These are phyloP conservation scores for Coemansia sp. DNA, from an alignment of 192 early-diverging fungal genomes.

Conservation along the genomic window DNA sequence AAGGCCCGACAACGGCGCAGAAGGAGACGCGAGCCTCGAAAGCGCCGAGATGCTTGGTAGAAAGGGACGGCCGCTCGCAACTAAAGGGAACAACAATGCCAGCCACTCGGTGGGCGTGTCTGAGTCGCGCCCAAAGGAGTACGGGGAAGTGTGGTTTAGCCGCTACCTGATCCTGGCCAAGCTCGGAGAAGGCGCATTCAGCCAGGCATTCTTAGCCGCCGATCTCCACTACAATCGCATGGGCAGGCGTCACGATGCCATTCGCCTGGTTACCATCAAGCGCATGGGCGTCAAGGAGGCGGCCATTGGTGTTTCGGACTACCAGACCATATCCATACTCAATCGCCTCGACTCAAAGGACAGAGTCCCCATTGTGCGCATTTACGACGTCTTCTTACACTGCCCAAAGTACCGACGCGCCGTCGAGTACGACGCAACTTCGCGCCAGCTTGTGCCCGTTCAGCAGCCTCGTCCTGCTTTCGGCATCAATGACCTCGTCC, in stretches of 20 bases:
- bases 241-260: conserved; percentile 45
- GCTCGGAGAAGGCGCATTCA: conserved; percentile 56
- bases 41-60: conserved; percentile 7
- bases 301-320: conserved; percentile 48
- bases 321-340: conserved; percentile 46
- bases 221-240: conserved; percentile 44
- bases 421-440: conserved; percentile 18
- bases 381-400: conserved; percentile 44
- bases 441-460: conserved; percentile 20
- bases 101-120: background rate
- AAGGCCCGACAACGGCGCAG: conserved; percentile 11
- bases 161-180: conserved; percentile 48
- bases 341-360: conserved; percentile 43
- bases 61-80: conserved; percentile 18
- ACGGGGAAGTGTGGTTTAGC: conserved; percentile 54
- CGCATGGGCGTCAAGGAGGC: conserved; percentile 44
- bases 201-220: conserved; percentile 47
- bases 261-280: conserved; percentile 47
- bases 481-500: background rate
- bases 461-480: conserved; percentile 5
- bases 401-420: conserved; percentile 7
- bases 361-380: conserved; percentile 42
- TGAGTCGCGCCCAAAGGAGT: conserved; percentile 33
- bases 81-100: background rate
- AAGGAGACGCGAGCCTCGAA: conserved; percentile 5